Conservation (phyloP, 2,329 filamentous ascomycete genomes). For the Cladorrhinum sp. region DNA sequence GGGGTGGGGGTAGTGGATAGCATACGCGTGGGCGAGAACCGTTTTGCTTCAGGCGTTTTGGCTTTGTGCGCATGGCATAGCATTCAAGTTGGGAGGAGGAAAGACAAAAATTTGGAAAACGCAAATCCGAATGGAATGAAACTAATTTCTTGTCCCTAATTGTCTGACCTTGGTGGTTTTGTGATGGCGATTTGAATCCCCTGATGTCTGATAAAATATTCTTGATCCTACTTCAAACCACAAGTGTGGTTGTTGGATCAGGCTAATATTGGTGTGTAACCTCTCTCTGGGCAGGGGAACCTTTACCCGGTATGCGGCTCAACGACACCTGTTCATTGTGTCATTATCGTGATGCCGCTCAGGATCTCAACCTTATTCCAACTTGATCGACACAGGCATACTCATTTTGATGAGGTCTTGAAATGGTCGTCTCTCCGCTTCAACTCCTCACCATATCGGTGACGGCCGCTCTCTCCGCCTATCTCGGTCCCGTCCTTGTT, state of each 20-base stretch:
- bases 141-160: too few relatives aligned
- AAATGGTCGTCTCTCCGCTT: too few relatives aligned
- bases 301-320: not conserved
- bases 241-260: too few relatives aligned
- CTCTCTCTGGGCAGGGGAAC: not conserved
- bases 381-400: too few relatives aligned
- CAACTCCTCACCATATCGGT: conserved; percentile 12
- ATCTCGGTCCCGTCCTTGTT: conserved; percentile 7
- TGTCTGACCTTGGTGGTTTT: too few relatives aligned
- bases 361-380: too few relatives aligned
- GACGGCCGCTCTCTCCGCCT: conserved; percentile 10
- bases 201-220: too few relatives aligned
- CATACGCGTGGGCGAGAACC: not conserved
- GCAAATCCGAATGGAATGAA: too few relatives aligned
- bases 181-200: too few relatives aligned
- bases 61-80: not conserved
- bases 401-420: too few relatives aligned
- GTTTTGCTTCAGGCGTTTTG: not conserved
- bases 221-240: too few relatives aligned
- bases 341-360: too few relatives aligned
- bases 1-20: not conserved
- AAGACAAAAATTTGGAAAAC: not conserved
- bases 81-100: not conserved
- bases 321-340: not conserved
- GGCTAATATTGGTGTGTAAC: not conserved